A percentile compares a stretch with the other conserved stretches of the same genome.
These are phyloP conservation scores for Fusarium transvaalense DNA, from an alignment of 2,329 filamentous ascomycete species.

Conservation along the genomic window DNA sequence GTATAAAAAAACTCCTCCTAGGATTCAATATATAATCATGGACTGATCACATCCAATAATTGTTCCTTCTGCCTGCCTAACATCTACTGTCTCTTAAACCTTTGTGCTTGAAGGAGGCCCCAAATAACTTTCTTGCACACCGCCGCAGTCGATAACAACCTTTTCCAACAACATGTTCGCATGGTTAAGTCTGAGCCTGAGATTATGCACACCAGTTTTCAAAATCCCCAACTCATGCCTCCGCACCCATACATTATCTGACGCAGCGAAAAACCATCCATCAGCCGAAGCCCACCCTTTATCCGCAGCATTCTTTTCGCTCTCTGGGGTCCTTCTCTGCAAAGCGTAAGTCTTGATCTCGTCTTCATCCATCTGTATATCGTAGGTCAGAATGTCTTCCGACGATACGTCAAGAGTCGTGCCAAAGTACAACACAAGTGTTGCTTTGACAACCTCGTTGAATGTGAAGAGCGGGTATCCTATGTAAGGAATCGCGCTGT, in stretches of 20 bases:
- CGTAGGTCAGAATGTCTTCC: slow-evolving; percentile 24
- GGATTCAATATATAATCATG: slow-evolving; percentile 2
- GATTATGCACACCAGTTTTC: background rate
- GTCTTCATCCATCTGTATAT: slow-evolving; percentile 11
- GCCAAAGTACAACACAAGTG: slow-evolving; percentile 25
- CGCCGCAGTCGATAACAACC: slow-evolving; percentile 32
- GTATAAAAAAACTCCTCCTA: slow-evolving; percentile 1
- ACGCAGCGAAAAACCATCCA: slow-evolving; percentile 41
- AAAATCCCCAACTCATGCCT: slow-evolving; percentile 3
- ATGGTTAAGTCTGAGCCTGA: slow-evolving; percentile 17
- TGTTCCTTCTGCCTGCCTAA: fast-evolving
- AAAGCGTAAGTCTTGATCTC: background rate
- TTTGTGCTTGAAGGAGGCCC: slow-evolving; percentile 24
- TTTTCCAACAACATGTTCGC: slow-evolving; percentile 42
- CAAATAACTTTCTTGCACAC: slow-evolving; percentile 28
- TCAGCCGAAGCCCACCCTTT: slow-evolving; percentile 35
- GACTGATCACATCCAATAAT: background rate
- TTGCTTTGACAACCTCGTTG: background rate
- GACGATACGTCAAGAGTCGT: slow-evolving; percentile 27
- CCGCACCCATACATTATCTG: slow-evolving; percentile 30
- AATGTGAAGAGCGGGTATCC: slow-evolving; percentile 35
- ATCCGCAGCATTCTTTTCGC: slow-evolving; percentile 32
- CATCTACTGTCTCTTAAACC: background rate
- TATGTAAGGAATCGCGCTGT: background rate
- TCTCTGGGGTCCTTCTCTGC: slow-evolving; percentile 20